phyloP scores from a whole-genome alignment of 2,329 filamentous ascomycete species.

The Pseudogymnoascus sp. region DNA sequence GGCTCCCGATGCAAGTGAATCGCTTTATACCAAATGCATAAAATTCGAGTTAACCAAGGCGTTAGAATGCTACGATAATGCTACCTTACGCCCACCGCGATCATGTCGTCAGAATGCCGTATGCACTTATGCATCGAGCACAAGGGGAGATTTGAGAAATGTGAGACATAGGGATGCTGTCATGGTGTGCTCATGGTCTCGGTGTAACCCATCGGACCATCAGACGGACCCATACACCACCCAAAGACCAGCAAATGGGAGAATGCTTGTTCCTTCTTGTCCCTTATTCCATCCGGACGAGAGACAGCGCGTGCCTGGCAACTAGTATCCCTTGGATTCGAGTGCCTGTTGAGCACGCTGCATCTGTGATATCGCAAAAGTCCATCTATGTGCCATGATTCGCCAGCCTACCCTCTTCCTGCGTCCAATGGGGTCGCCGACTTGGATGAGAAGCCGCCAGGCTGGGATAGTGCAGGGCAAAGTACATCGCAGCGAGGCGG shows the following conservation, averaged over 20 bases:
- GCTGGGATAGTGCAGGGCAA: neutral
- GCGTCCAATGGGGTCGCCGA: neutral
- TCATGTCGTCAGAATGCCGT: conserved; percentile 1
- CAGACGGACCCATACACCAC: neutral
- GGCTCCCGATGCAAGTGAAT: neutral
- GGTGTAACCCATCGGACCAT: neutral
- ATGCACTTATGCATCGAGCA: neutral
- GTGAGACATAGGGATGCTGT: conserved; percentile 3
- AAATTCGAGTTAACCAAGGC: neutral
- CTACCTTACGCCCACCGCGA: neutral
- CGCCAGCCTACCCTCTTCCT: neutral
- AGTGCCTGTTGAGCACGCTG: neutral
- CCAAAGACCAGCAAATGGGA: neutral
- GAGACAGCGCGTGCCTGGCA: conserved; percentile 1
- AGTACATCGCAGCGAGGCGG: neutral
- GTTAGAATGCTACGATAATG: neutral
- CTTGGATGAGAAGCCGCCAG: neutral
- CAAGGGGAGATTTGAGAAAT: neutral
- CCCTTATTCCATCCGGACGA: neutral
- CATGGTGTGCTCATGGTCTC: conserved; percentile 5
- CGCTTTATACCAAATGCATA: conserved; percentile 2
- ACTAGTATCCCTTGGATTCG: neutral
- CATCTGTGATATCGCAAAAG: conserved; percentile 3
- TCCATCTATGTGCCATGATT: neutral
- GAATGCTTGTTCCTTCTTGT: conserved; percentile 3